phyloP scores from a whole-genome alignment of 1,284 basidiomycete species.

The Malassezia globosa region DNA sequence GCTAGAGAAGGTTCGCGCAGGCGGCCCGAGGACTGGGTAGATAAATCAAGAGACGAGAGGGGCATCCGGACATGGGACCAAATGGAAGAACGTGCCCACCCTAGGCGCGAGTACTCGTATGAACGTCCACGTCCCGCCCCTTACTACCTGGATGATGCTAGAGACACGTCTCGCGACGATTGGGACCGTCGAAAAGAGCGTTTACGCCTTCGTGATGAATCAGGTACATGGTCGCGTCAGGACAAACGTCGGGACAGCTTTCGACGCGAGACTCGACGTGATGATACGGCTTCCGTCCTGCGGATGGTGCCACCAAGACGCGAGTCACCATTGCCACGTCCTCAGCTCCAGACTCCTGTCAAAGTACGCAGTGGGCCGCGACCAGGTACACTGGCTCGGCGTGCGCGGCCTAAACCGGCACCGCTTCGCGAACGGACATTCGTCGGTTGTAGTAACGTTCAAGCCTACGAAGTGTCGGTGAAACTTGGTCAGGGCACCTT shows the following conservation, averaged over 20 bases:
- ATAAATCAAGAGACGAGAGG: slow-evolving; percentile 4
- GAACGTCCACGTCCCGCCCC: slow-evolving; percentile 16
- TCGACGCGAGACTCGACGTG: background rate
- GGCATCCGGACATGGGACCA: slow-evolving; percentile 6
- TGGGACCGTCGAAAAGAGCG: background rate
- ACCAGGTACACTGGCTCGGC: slow-evolving; percentile 14
- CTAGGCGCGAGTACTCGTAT: slow-evolving; percentile 3
- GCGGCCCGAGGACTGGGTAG: slow-evolving; percentile 7
- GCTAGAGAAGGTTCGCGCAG: background rate
- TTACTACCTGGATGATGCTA: slow-evolving; percentile 12
- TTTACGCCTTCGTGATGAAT: background rate
- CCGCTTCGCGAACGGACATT: slow-evolving; percentile 35
- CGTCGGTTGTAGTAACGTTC: slow-evolving; percentile 33
- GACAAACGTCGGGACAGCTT: slow-evolving; percentile 3
- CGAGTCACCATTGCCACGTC: background rate
- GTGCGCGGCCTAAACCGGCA: slow-evolving; percentile 15
- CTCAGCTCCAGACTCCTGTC: slow-evolving; percentile 2
- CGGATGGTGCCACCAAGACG: background rate
- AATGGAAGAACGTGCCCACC: slow-evolving; percentile 1
- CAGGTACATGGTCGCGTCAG: background rate
- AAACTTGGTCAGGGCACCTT: slow-evolving; percentile 44
- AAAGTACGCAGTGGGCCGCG: slow-evolving; percentile 12
- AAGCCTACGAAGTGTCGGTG: slow-evolving; percentile 38
- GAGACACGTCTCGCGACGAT: slow-evolving; percentile 2
- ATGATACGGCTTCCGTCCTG: background rate